A percentile compares a stretch with the other conserved stretches of the same genome.
Conservation (phyloP, 306 rosid genomes). For the Styphnolobium japonicum region DNA sequence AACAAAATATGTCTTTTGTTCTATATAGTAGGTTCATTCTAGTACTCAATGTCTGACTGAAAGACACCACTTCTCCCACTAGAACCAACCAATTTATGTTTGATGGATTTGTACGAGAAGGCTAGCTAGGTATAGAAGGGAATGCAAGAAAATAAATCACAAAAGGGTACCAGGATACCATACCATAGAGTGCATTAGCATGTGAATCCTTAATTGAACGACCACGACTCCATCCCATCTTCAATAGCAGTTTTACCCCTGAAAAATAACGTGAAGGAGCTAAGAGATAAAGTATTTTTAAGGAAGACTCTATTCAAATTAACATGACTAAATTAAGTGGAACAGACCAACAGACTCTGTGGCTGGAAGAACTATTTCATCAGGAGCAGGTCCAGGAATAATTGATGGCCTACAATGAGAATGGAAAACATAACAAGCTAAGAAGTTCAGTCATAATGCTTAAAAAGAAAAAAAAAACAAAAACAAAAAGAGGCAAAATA, state of each 20-base stretch:
- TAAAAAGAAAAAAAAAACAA: not conserved
- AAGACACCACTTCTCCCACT: too few species aligned
- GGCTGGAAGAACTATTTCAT: slow-evolving; percentile 82
- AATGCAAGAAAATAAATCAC: slow-evolving; percentile 1
- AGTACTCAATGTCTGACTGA: too few species aligned
- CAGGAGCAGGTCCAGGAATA: slow-evolving; percentile 97
- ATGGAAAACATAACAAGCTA: slow-evolving; percentile 4
- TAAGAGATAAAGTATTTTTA: slow-evolving; percentile 18
- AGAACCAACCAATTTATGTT: not conserved
- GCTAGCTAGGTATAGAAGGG: not conserved
- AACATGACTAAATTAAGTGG: slow-evolving; percentile 2
- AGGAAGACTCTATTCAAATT: not conserved
- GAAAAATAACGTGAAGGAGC: slow-evolving; percentile 20
- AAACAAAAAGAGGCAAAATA: not conserved
- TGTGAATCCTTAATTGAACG: slow-evolving; percentile 89
- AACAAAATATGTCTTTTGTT: too few species aligned
- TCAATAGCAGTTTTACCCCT: slow-evolving; percentile 86
- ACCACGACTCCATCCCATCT: slow-evolving; percentile 99
- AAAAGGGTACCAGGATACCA: slow-evolving; percentile 18
- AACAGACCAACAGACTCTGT: slow-evolving; percentile 87
- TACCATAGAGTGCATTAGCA: slow-evolving; percentile 67
- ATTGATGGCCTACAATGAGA: slow-evolving; percentile 71
- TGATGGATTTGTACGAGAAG: not conserved
- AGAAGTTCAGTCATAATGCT: slow-evolving; percentile 23
- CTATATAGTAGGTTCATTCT: too few species aligned